Evolutionary conservation across 306 rosid species (phyloP).

Genomic region (Gynostemma pentaphyllum): DNA sequence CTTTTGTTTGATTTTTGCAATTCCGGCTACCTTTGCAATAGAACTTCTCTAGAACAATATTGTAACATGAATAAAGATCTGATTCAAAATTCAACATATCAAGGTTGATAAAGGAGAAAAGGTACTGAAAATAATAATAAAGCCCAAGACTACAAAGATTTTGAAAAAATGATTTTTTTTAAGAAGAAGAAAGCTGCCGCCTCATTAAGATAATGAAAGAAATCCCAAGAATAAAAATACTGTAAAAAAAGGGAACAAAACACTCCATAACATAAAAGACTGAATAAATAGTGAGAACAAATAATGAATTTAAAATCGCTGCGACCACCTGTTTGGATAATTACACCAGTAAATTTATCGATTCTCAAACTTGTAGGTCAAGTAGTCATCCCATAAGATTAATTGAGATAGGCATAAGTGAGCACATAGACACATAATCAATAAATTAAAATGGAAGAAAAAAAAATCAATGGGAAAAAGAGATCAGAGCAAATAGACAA

Average conservation of each 20-base stretch:
- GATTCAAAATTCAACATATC: background rate
- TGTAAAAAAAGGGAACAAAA: background rate
- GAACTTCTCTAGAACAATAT: constrained; percentile 30
- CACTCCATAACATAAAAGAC: background rate
- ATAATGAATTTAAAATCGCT: background rate
- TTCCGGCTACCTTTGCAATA: constrained; percentile 41
- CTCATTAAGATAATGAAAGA: background rate
- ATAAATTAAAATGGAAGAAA: background rate
- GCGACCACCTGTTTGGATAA: background rate
- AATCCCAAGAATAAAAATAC: background rate
- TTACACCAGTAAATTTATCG: background rate
- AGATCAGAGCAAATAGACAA: background rate
- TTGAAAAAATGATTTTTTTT: background rate
- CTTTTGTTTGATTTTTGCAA: constrained; percentile 50
- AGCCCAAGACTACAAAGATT: background rate
- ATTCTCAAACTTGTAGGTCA: background rate
- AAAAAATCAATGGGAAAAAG: background rate
- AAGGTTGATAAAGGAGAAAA: background rate
- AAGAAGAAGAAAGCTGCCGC: background rate
- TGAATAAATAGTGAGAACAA: background rate
- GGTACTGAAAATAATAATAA: background rate
- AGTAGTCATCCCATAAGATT: background rate
- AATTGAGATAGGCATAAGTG: background rate
- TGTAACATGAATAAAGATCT: background rate
- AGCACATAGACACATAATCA: background rate